Evolutionary conservation across 1,284 basidiomycete species (phyloP).

Genomic region (Boletellus deceptivus): DNA sequence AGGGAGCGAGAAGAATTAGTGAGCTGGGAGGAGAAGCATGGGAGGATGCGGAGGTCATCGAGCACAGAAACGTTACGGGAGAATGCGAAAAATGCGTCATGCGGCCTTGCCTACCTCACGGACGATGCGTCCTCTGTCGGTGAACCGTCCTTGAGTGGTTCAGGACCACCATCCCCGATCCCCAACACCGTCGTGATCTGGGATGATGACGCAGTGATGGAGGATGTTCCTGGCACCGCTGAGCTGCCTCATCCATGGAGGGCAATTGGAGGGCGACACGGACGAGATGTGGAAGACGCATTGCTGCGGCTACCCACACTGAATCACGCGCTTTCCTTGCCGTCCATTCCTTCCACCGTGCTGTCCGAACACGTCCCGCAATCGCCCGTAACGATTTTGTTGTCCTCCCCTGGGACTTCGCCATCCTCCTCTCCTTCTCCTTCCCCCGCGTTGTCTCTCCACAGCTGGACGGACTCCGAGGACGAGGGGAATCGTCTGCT

Average conservation of each 20-base stretch:
- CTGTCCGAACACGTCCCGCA: constrained; percentile 21
- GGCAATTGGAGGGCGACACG: constrained; percentile 5
- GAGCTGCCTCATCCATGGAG: constrained; percentile 9
- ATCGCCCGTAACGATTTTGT: constrained; percentile 30
- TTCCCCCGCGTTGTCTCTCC: constrained; percentile 1
- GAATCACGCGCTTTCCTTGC: constrained; percentile 15
- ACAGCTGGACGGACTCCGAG: constrained; percentile 10
- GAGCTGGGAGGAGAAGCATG: constrained; percentile 44
- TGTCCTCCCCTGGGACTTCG: constrained; percentile 9
- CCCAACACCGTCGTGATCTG: constrained; percentile 15
- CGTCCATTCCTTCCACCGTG: constrained; percentile 27
- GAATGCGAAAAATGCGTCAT: neutral
- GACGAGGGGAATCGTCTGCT: constrained; percentile 14
- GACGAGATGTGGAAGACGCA: neutral
- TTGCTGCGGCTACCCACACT: constrained; percentile 5
- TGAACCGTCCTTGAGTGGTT: constrained; percentile 16
- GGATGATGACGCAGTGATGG: constrained; percentile 17
- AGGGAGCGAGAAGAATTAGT: constrained; percentile 56
- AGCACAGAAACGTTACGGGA: constrained; percentile 37
- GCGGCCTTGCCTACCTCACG: constrained; percentile 20
- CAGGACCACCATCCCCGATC: constrained; percentile 22
- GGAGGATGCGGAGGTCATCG: constrained; percentile 19
- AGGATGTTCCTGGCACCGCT: neutral
- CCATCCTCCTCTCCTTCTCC: constrained; percentile 20
- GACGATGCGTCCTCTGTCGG: constrained; percentile 16